Conservation (phyloP, 2,329 filamentous ascomycete genomes). For the Didymella keratinophila region DNA sequence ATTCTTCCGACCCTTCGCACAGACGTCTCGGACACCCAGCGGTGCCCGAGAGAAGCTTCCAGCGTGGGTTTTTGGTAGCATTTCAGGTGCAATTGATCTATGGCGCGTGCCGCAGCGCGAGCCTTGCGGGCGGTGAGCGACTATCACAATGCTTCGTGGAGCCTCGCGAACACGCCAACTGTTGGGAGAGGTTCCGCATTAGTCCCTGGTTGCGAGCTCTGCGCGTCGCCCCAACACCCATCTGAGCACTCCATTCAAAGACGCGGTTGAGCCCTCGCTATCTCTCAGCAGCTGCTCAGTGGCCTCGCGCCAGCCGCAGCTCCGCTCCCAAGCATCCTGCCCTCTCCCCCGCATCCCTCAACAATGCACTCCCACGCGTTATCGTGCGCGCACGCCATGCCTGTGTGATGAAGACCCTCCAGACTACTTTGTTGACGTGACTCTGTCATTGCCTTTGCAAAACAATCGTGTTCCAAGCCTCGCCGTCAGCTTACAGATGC, state of each 20-base stretch:
- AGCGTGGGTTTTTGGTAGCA: not conserved
- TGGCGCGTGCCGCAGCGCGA: slow-evolving; percentile 2
- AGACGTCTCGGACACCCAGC: slow-evolving; percentile 23
- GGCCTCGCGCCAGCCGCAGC: slow-evolving; percentile 8
- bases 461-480: slow-evolving; percentile 3
- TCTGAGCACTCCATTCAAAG: slow-evolving; percentile 9
- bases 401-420: not conserved
- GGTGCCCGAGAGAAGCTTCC: slow-evolving; percentile 17
- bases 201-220: slow-evolving; percentile 32
- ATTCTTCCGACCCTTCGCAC: slow-evolving; percentile 23
- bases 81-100: not conserved
- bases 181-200: slow-evolving; percentile 36
- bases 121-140: slow-evolving; percentile 3
- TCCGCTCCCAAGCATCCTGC: slow-evolving; percentile 22
- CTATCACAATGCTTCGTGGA: slow-evolving; percentile 11
- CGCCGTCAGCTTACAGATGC: slow-evolving; percentile 10
- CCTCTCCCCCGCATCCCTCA: slow-evolving; percentile 23
- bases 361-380: slow-evolving; percentile 22
- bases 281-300: slow-evolving; percentile 32
- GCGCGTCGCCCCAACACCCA: slow-evolving; percentile 14
- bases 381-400: slow-evolving; percentile 15
- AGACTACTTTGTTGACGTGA: not conserved
- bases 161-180: slow-evolving; percentile 5
- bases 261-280: slow-evolving; percentile 30
- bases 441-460: not conserved